Base-by-base conservation (phyloP, 2,329 filamentous ascomycete genomes). In the Plectosphaerella cucumerina region DNA sequence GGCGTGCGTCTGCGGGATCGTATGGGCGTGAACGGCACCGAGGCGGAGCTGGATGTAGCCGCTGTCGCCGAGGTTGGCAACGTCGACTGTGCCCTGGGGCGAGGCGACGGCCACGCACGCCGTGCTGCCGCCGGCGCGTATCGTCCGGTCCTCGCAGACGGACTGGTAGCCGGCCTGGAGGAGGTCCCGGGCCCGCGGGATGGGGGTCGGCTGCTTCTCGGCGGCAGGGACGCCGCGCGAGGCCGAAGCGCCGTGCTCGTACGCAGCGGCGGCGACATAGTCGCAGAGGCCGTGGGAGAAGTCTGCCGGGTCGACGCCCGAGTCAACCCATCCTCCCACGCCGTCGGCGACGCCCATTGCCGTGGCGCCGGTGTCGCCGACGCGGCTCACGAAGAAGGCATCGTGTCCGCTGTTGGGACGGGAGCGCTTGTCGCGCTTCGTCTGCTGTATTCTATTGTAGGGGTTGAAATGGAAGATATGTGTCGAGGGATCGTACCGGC, bases 61-160 rank as follows among this genome's bases (percentile, higher is more conserved):
- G 22, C 91, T 97, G 72, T 99, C 94, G 57, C 94, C 94, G 33
- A 99, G 78, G 70, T 99, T 99, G 54, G 94, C 94, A 49, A 96
- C 84, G 63, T 96, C 89, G 44, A 97, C 74, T 26, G 73, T 80
- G 12, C 94, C 94, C 60, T 89, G 79, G 1, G 82, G 79, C 48
- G 82, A 77, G 21, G 87, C 86, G 44, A 96, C 78, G 12, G 84
- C 93, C n/a, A 99, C 82, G 58, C 90, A 91, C 22, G 94, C 94
- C 5, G 94, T 99, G 65, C 90, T 95, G 15, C 94, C 93, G 46
- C 94, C 94, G 2, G 90, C 94, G 22, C 74, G 71, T 56, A 99
- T 86, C 41, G 76, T 74, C 18, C 79, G 72, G 68, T 97, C 92
- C 33, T 78, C 76, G 58, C 89, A 86, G 45, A 96, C 86, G 50